Base-by-base conservation (phyloP, 106 monocot genomes). In the Vanilla planifolia region DNA sequence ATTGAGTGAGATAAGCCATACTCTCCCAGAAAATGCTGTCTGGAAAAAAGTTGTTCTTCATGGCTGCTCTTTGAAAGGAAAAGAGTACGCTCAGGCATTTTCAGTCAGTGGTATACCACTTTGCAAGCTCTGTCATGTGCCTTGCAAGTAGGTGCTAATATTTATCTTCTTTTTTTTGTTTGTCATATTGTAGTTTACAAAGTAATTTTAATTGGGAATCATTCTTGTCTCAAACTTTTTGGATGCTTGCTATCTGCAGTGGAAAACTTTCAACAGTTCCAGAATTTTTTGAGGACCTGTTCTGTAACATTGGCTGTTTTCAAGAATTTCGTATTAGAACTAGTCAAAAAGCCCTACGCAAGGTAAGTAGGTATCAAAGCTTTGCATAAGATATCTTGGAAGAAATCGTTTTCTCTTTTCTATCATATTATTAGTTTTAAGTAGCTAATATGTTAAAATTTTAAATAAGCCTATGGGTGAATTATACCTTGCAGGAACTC, bases 281-380 rank as follows among this genome's bases (percentile, higher is more conserved):
- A 40, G 91, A 98, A 71, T 98, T 72, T 63, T 88, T 98, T 78
- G 96, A 98, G 52, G 96, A 98, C 71, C 64, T 98, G 17, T 98
- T 98, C 65, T 98, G 96, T 61, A 77, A 71, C 25, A 61, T 98
- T 60, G 67, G 67, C 57, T 98, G 96, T 59, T 91, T 64, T 51
- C 77, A 85, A 33, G 84, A 91, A 62, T 98, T 72, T 60, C 70
- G 96, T 15, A 73, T 88, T 27, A 78, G 96, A 77, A 91, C 91
- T 6, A 91, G 84, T 57, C 79, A 73, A 68, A 77, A 70, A 56
- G 76, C 77, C 42, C 82, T 91, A 61, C 91, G 96, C 47, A 71
- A 79, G 80, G 95, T 96, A 13, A 51, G 74, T 45, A 14, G 16
- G 36, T 30, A 32, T 33, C 35, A 17, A 20, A 35, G 8, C 17